Evolutionary conservation across 208 protist genomes (phyloP).

Genomic region (Herpetomonas samuelpessoai): DNA sequence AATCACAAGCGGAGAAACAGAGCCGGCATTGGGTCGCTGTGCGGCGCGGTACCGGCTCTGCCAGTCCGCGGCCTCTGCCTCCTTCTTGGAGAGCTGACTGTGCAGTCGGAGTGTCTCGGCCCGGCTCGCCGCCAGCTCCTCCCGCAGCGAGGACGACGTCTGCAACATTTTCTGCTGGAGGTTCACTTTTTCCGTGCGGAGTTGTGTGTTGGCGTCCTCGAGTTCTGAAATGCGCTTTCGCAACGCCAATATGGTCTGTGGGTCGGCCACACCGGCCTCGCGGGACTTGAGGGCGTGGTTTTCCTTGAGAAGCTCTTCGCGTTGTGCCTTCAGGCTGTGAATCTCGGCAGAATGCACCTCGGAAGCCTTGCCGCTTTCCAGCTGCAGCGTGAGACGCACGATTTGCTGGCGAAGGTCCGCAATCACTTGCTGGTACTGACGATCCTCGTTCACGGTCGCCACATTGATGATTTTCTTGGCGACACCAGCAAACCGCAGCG

Average conservation of each 20-base stretch:
- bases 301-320: conserved; percentile 37
- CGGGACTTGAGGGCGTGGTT: conserved; percentile 41
- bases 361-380: conserved; percentile 63
- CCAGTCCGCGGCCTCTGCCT: conserved; percentile 37
- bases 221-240: conserved; percentile 39
- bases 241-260: conserved; percentile 35
- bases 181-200: conserved; percentile 43
- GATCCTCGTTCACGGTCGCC: conserved; percentile 82
- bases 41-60: conserved; percentile 25
- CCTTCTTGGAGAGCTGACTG: conserved; percentile 32
- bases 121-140: conserved; percentile 55
- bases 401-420: conserved; percentile 71
- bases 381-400: conserved; percentile 71
- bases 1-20: too few species aligned
- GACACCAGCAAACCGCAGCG: conserved; percentile 85
- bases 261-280: conserved; percentile 30
- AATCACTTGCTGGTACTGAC: conserved; percentile 75
- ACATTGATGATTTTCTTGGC: conserved; percentile 87
- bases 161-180: conserved; percentile 52
- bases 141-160: conserved; percentile 46
- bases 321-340: conserved; percentile 28
- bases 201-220: conserved; percentile 36
- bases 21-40: too few species aligned
- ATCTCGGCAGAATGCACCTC: conserved; percentile 63
- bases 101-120: conserved; percentile 42